Evolutionary conservation across 805 yeast species (phyloP).

Genomic region (Peterozyma xylosa): DNA sequence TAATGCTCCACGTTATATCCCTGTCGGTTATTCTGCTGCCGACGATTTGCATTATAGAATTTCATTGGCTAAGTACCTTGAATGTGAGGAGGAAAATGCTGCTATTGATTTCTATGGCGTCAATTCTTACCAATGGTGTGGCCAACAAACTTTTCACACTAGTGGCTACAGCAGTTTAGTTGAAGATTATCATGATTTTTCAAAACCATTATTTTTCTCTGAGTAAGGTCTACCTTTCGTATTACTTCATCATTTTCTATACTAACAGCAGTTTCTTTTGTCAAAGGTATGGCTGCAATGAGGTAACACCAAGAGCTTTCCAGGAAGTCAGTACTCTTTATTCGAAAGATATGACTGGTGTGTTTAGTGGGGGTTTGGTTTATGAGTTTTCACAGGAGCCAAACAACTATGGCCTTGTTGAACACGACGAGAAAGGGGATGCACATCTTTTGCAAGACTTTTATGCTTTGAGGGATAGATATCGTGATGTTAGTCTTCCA

Average conservation of each 20-base stretch:
- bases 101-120: slow-evolving; percentile 75
- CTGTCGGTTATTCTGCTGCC: slow-evolving; percentile 96
- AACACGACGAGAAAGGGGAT: slow-evolving; percentile 32
- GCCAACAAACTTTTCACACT: slow-evolving; percentile 71
- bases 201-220: slow-evolving; percentile 79
- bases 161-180: slow-evolving; percentile 73
- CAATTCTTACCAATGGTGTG: slow-evolving; percentile 82
- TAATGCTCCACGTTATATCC: slow-evolving; percentile 60
- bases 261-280: slow-evolving; percentile 10
- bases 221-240: slow-evolving; percentile 41
- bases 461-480: slow-evolving; percentile 33
- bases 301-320: slow-evolving; percentile 68
- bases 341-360: slow-evolving; percentile 63
- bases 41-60: slow-evolving; percentile 77
- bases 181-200: slow-evolving; percentile 56
- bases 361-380: slow-evolving; percentile 80
- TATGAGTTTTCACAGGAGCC: slow-evolving; percentile 77
- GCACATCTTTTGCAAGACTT: slow-evolving; percentile 37
- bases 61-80: slow-evolving; percentile 72
- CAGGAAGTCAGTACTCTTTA: slow-evolving; percentile 69
- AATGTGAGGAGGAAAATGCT: slow-evolving; percentile 54
- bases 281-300: slow-evolving; percentile 65
- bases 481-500: slow-evolving; percentile 24
- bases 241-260: background rate
- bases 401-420: slow-evolving; percentile 73